Percentiles rank a stretch among this genome's conserved stretches.
phyloP scores from a whole-genome alignment of 2,329 filamentous ascomycete species.

The Pseudopyricularia javanii region DNA sequence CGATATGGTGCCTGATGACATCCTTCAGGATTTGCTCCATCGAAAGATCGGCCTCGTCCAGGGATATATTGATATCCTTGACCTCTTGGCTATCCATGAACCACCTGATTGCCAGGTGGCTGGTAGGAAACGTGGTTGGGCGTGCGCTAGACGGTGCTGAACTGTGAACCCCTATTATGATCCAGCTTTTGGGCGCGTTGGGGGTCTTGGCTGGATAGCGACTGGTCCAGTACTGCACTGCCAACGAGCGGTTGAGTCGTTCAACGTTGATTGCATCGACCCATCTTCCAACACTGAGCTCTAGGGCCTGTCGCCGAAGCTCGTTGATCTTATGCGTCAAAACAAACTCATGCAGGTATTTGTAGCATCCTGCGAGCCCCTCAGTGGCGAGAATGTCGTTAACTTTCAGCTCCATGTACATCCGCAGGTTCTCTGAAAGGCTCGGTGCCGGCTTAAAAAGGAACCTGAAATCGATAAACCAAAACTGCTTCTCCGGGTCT shows the following conservation, averaged over 20 bases:
- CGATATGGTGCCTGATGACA: constrained; percentile 64
- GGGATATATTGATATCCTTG: constrained; percentile 49
- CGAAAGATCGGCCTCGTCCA: constrained; percentile 58
- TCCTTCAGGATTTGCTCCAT: constrained; percentile 61
- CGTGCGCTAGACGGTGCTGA: constrained; percentile 27
- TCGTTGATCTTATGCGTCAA: constrained; percentile 85
- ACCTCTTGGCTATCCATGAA: constrained; percentile 72
- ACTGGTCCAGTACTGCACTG: constrained; percentile 82
- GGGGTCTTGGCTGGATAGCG: constrained; percentile 27
- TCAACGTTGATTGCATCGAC: constrained; percentile 67
- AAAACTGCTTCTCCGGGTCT: constrained; percentile 72
- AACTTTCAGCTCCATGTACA: constrained; percentile 55
- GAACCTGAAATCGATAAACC: constrained; percentile 86
- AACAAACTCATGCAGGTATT: constrained; percentile 75
- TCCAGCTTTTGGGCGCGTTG: constrained; percentile 68
- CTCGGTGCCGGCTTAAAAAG: constrained; percentile 60
- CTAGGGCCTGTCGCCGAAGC: constrained; percentile 62
- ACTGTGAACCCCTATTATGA: constrained; percentile 73
- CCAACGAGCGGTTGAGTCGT: constrained; percentile 65
- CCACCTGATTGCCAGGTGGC: constrained; percentile 59
- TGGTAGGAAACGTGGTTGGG: constrained; percentile 31
- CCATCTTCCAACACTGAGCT: constrained; percentile 62
- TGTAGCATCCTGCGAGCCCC: constrained; percentile 70
- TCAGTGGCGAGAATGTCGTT: constrained; percentile 60
- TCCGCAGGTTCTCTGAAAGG: constrained; percentile 50